Conservation (phyloP, 1,139 yeast species). For the Zygoascus hellenicus region DNA sequence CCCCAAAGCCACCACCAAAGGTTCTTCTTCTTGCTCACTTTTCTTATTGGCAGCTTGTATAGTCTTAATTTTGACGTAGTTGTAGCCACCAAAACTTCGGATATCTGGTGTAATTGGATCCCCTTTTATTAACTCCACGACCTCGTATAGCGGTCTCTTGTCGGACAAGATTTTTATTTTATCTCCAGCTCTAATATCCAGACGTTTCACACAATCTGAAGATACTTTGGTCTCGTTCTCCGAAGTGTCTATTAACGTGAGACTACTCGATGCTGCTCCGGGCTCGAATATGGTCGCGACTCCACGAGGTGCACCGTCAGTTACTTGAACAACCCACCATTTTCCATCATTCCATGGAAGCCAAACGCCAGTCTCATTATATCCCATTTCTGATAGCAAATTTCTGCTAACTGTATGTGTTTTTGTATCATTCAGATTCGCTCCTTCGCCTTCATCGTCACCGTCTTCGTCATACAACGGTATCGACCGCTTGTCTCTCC, state of each 20-base stretch:
- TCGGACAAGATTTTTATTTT: conserved; percentile 17
- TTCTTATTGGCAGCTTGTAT: neutral
- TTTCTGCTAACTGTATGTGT: neutral
- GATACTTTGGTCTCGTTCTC: conserved; percentile 13
- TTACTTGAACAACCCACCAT: conserved; percentile 16
- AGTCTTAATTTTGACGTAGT: neutral
- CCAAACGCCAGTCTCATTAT: conserved; percentile 15
- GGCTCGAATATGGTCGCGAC: conserved; percentile 3
- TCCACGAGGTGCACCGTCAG: conserved; percentile 11
- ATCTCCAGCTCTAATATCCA: conserved; percentile 20
- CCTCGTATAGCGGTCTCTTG: conserved; percentile 14
- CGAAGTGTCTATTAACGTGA: conserved; percentile 1
- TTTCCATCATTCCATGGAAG: conserved; percentile 18
- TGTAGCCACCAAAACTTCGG: conserved; percentile 5
- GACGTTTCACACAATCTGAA: conserved; percentile 19
- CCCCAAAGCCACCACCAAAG: conserved; percentile 1
- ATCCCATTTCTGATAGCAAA: neutral
- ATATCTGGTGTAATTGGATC: neutral
- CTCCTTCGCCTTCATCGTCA: conserved; percentile 5
- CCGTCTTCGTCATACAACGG: neutral
- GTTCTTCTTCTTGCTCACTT: neutral
- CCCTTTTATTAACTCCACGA: conserved; percentile 11
- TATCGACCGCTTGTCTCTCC: neutral
- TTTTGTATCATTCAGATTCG: neutral
- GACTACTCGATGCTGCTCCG: neutral